phyloP scores from a whole-genome alignment of 192 early-diverging fungal genomes.

The Chytriomyces sp. region DNA sequence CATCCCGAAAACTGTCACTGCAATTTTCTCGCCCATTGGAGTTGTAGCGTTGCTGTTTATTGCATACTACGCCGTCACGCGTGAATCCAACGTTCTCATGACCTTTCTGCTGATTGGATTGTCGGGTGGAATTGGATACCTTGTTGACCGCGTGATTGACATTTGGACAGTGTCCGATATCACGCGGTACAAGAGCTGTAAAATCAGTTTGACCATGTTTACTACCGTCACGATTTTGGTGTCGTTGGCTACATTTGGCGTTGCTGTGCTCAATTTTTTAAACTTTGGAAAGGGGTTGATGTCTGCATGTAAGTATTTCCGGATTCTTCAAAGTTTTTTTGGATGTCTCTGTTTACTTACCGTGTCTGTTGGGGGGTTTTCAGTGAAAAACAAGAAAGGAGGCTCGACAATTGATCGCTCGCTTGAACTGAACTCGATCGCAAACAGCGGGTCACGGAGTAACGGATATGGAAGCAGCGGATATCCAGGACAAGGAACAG shows the following conservation, averaged over 20 bases:
- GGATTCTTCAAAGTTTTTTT: too few species aligned
- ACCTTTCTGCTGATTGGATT: conserved; percentile 64
- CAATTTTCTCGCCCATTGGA: conserved; percentile 56
- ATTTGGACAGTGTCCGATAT: conserved; percentile 54
- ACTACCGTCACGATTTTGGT: conserved; percentile 58
- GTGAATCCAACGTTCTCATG: conserved; percentile 69
- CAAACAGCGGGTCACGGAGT: neutral
- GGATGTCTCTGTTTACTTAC: neutral
- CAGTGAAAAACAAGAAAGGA: neutral
- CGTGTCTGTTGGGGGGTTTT: too few species aligned
- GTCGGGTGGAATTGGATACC: conserved; percentile 68
- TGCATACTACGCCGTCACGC: conserved; percentile 66
- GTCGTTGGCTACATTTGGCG: conserved; percentile 57
- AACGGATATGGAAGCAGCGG: neutral
- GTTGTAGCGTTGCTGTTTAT: conserved; percentile 66
- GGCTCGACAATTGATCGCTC: neutral
- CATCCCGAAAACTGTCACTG: conserved; percentile 17
- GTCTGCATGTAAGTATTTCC: conserved; percentile 59
- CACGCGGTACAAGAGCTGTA: conserved; percentile 53
- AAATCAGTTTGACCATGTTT: conserved; percentile 73
- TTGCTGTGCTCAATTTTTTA: conserved; percentile 61
- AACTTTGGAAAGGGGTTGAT: conserved; percentile 74
- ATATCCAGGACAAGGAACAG: too few species aligned
- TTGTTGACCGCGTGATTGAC: conserved; percentile 71
- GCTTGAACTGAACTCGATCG: neutral